Percentiles rank a stretch among this genome's conserved stretches.
Conservation (phyloP, 129 eudicot genomes). For the Apium graveolens region DNA sequence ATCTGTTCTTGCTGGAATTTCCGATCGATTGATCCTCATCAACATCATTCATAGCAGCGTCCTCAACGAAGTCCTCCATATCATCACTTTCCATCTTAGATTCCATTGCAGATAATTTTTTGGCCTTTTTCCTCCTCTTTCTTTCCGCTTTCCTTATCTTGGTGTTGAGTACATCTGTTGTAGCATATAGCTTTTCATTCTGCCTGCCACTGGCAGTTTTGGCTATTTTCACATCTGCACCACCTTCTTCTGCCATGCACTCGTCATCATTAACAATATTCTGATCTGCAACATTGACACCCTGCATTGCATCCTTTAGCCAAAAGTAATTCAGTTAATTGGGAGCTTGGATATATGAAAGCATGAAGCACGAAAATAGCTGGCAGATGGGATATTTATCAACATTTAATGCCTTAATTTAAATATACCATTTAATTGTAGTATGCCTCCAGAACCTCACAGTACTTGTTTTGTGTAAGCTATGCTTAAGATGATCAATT, state of each 20-base stretch:
- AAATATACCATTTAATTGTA: neutral
- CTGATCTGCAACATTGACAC: neutral
- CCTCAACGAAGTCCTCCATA: constrained; percentile 38
- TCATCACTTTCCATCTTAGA: constrained; percentile 45
- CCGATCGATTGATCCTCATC: constrained; percentile 26
- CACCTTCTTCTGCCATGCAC: constrained; percentile 42
- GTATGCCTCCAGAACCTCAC: neutral
- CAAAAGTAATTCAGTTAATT: neutral
- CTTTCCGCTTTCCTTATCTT: constrained; percentile 73
- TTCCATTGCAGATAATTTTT: constrained; percentile 34
- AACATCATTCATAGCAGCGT: constrained; percentile 47
- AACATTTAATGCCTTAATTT: neutral
- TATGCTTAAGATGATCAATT: neutral
- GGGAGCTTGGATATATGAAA: neutral
- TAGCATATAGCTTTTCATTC: constrained; percentile 63
- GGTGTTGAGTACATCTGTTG: constrained; percentile 80
- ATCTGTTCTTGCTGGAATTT: constrained; percentile 29
- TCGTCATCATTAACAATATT: constrained; percentile 34
- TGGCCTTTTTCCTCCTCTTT: constrained; percentile 54
- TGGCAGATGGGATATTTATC: neutral
- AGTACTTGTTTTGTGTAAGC: neutral
- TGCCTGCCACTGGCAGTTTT: constrained; percentile 48
- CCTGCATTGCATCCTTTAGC: constrained; percentile 33
- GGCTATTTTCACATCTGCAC: constrained; percentile 19
- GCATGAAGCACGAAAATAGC: neutral